Percentiles rank a stretch among this genome's conserved stretches.
These are phyloP conservation scores for Microsporum ferrugineum DNA, from an alignment of 2,329 filamentous ascomycete genomes.

Conservation along the genomic window DNA sequence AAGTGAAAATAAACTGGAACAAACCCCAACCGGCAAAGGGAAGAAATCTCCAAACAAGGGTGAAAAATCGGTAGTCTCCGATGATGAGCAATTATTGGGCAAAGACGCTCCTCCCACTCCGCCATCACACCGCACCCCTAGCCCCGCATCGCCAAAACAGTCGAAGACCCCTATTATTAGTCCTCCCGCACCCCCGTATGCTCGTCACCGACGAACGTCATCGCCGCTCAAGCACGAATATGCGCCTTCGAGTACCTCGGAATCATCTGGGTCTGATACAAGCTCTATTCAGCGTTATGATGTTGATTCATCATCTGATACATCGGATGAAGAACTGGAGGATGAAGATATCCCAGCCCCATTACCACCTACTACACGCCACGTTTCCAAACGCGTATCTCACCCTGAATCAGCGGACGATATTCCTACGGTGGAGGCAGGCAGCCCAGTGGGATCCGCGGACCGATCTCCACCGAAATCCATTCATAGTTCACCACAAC, in stretches of 20 bases:
- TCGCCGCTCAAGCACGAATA: constrained; percentile 97
- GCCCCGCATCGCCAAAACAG: constrained; percentile 29
- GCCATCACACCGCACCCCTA: constrained; percentile 44
- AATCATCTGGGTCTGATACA: constrained; percentile 45
- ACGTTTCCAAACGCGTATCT: constrained; percentile 34
- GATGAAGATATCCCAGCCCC: constrained; percentile 35
- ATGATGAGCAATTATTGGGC: constrained; percentile 4
- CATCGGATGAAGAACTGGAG: constrained; percentile 48
- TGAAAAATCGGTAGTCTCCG: not conserved
- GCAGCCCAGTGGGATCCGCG: constrained; percentile 61
- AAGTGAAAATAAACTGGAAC: constrained; percentile 9
- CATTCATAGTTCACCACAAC: constrained; percentile 36
- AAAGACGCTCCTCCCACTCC: constrained; percentile 29
- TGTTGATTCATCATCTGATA: constrained; percentile 37
- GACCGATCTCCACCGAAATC: constrained; percentile 53
- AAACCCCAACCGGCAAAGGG: constrained; percentile 10
- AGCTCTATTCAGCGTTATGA: constrained; percentile 46
- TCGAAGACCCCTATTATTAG: constrained; percentile 39
- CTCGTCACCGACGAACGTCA: constrained; percentile 59
- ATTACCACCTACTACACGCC: constrained; percentile 21
- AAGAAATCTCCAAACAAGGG: constrained; percentile 14
- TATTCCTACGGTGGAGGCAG: constrained; percentile 46
- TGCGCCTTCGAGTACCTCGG: constrained; percentile 65
- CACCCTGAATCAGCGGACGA: constrained; percentile 23
- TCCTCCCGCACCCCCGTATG: constrained; percentile 35